Percentiles rank a stretch among this genome's conserved stretches.
Evolutionary conservation across 2,329 filamentous ascomycete species (phyloP).

Genomic region (Aureobasidium sp.): DNA sequence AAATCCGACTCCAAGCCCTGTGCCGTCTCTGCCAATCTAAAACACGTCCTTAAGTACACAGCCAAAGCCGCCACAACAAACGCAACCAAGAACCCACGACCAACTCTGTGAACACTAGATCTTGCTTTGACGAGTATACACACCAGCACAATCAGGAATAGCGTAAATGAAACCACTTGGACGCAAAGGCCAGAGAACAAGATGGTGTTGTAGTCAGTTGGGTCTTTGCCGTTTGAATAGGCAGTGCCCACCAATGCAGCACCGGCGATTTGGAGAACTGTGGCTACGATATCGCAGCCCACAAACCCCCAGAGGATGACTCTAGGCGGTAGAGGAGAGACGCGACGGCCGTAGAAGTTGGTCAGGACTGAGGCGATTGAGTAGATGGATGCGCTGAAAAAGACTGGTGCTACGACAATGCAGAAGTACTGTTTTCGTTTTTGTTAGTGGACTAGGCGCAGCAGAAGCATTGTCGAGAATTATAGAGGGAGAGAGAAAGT

Average conservation of each 20-base stretch:
- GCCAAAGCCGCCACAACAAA: slow-evolving; percentile 42
- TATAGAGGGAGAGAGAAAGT: background rate
- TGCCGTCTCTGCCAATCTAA: slow-evolving; percentile 49
- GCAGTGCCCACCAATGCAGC: slow-evolving; percentile 48
- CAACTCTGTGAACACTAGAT: background rate
- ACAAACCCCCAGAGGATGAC: slow-evolving; percentile 50
- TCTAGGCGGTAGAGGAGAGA: slow-evolving; percentile 41
- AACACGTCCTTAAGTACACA: slow-evolving; percentile 47
- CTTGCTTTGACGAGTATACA: background rate
- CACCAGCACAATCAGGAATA: slow-evolving; percentile 33
- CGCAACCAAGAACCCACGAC: slow-evolving; percentile 36
- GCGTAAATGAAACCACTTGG: slow-evolving; percentile 46
- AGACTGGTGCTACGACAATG: slow-evolving; percentile 53
- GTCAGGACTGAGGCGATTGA: slow-evolving; percentile 48
- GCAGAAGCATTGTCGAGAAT: no score
- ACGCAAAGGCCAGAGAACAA: slow-evolving; percentile 49
- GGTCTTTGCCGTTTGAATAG: slow-evolving; percentile 43
- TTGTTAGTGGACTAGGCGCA: no score
- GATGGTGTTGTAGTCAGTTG: slow-evolving; percentile 48
- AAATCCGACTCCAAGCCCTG: slow-evolving; percentile 42
- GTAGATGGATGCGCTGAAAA: slow-evolving; percentile 51
- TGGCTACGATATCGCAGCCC: slow-evolving; percentile 47
- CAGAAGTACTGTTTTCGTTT: slow-evolving; percentile 45
- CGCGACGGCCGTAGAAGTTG: slow-evolving; percentile 35
- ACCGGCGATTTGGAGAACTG: slow-evolving; percentile 47